These are phyloP conservation scores for Ascochyta clinopodiicola DNA, from an alignment of 2,329 filamentous ascomycete genomes.

Conservation along the genomic window DNA sequence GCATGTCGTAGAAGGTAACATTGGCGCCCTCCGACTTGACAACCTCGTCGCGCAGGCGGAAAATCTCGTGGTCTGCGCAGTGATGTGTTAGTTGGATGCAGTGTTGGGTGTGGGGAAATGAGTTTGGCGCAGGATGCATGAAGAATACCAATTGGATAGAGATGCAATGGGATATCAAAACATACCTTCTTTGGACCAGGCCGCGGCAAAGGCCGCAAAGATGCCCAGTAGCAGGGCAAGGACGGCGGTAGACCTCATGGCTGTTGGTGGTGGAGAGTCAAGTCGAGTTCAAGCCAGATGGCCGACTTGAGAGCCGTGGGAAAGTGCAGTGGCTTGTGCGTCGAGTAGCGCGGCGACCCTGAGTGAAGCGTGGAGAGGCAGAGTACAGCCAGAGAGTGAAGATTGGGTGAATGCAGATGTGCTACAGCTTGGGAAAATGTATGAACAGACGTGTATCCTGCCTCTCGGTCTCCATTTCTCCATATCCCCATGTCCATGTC, in stretches of 20 bases:
- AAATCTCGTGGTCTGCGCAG: conserved; percentile 89
- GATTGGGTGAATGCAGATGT: not conserved
- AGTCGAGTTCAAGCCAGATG: conserved; percentile 24
- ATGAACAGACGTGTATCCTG: not conserved
- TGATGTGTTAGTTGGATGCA: conserved; percentile 26
- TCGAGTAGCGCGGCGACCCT: conserved; percentile 25
- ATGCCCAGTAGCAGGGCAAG: conserved; percentile 73
- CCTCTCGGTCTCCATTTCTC: not conserved
- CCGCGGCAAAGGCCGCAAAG: conserved; percentile 72
- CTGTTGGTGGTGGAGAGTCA: conserved; percentile 36
- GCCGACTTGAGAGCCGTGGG: conserved; percentile 31
- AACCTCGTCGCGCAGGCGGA: conserved; percentile 90
- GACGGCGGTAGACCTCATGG: conserved; percentile 72
- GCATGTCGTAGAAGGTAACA: conserved; percentile 91
- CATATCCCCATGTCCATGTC: no score
- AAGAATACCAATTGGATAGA: conserved; percentile 5
- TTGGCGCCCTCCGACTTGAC: conserved; percentile 74
- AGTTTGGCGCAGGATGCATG: conserved; percentile 5
- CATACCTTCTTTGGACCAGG: conserved; percentile 87
- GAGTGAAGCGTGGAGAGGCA: no score
- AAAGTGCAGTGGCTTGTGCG: conserved; percentile 41
- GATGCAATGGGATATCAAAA: conserved; percentile 15
- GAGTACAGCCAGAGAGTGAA: conserved; percentile 9
- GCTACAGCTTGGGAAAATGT: no score
- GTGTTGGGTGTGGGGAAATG: conserved; percentile 13